phyloP scores from a whole-genome alignment of 495 filamentous ascomycete species.

The Melanomma pulvis-pyrius region DNA sequence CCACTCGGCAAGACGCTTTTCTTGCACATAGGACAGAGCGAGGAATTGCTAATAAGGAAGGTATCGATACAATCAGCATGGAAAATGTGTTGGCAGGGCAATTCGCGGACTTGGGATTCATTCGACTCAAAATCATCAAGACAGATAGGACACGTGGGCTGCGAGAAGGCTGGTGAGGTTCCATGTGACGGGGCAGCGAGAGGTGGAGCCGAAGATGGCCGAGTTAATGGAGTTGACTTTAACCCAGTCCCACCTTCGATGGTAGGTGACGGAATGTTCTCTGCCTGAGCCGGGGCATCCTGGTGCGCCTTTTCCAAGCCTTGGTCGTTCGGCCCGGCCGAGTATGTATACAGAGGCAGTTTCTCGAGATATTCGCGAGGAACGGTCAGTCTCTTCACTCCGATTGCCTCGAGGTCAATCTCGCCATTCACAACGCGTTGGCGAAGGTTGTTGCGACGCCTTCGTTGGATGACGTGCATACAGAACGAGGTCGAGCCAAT shows the following conservation, averaged over 20 bases:
- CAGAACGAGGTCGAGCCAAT: slow-evolving; percentile 64
- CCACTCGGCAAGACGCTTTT: slow-evolving; percentile 67
- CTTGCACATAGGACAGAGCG: slow-evolving; percentile 88
- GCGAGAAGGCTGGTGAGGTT: slow-evolving; percentile 51
- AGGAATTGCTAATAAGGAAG: slow-evolving; percentile 70
- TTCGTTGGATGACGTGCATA: slow-evolving; percentile 75
- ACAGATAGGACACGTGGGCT: slow-evolving; percentile 83
- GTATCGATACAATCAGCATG: slow-evolving; percentile 86
- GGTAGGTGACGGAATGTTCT: slow-evolving; percentile 25
- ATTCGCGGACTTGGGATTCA: slow-evolving; percentile 71
- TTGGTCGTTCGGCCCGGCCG: not conserved
- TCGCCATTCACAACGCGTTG: slow-evolving; percentile 73
- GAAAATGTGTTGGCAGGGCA: slow-evolving; percentile 89
- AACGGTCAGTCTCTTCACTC: slow-evolving; percentile 73
- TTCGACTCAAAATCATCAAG: slow-evolving; percentile 75
- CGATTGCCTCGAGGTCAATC: slow-evolving; percentile 77
- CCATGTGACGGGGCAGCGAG: slow-evolving; percentile 25
- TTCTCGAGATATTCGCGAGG: slow-evolving; percentile 67
- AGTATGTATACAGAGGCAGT: slow-evolving; percentile 75
- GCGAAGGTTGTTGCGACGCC: slow-evolving; percentile 64
- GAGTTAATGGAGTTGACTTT: slow-evolving; percentile 39
- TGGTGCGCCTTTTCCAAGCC: slow-evolving; percentile 12
- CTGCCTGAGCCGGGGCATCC: slow-evolving; percentile 12
- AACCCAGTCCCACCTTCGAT: slow-evolving; percentile 25
- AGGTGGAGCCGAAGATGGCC: slow-evolving; percentile 35